These are phyloP conservation scores for Colletotrichum musae DNA, from an alignment of 2,329 filamentous ascomycete species.

Conservation along the genomic window DNA sequence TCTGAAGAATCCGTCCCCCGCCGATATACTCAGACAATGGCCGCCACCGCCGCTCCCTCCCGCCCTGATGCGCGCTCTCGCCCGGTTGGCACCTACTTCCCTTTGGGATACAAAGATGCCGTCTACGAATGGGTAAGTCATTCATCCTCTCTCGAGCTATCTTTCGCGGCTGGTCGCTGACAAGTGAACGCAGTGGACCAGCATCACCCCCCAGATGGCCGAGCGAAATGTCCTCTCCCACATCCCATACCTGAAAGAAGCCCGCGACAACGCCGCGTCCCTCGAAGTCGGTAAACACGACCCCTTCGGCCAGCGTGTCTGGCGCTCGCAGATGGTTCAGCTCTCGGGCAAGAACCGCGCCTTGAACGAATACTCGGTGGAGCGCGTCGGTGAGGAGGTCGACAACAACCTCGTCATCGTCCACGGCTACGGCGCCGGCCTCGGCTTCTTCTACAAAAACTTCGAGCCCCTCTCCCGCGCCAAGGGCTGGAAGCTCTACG, in stretches of 20 bases:
- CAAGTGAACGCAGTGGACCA: slow-evolving; percentile 77
- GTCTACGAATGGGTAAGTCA: slow-evolving; percentile 88
- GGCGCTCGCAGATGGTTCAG: slow-evolving; percentile 87
- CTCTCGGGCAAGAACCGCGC: slow-evolving; percentile 88
- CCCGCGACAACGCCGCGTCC: slow-evolving; percentile 75
- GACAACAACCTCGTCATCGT: slow-evolving; percentile 95
- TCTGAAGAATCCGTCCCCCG: slow-evolving; percentile 33
- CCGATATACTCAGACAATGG: slow-evolving; percentile 40
- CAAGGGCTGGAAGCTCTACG: slow-evolving; percentile 89
- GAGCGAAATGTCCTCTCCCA: slow-evolving; percentile 91
- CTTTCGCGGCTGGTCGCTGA: slow-evolving; percentile 21
- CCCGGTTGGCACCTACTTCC: slow-evolving; percentile 72
- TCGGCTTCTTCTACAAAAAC: slow-evolving; percentile 99
- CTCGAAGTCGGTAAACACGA: slow-evolving; percentile 68
- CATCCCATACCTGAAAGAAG: slow-evolving; percentile 85
- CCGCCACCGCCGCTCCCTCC: slow-evolving; percentile 29
- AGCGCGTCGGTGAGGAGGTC: slow-evolving; percentile 82
- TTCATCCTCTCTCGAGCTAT: neutral
- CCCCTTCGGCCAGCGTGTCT: slow-evolving; percentile 87
- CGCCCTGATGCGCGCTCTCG: slow-evolving; percentile 39
- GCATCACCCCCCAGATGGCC: slow-evolving; percentile 83
- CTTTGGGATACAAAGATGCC: slow-evolving; percentile 91
- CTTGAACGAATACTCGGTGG: slow-evolving; percentile 93
- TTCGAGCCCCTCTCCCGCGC: slow-evolving; percentile 88
- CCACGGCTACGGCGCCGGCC: slow-evolving; percentile 94